Percentiles rank a stretch among this genome's conserved stretches.
phyloP scores from a whole-genome alignment of 805 yeast genomes.

The Metschnikowia continentalis region DNA sequence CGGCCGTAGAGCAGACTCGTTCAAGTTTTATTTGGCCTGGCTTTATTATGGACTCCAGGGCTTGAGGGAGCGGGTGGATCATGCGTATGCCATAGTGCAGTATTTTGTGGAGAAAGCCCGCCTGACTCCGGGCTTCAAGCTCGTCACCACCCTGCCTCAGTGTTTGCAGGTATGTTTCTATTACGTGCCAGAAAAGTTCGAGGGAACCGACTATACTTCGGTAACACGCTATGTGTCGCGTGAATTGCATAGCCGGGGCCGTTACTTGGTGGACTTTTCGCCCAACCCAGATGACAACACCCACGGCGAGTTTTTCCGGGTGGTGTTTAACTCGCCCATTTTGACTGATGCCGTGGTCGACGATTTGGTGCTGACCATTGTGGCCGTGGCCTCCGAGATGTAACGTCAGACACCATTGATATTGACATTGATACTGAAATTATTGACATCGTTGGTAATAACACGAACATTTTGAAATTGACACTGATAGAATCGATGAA shows the following conservation, averaged over 20 bases:
- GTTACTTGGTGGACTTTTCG: constrained; percentile 72
- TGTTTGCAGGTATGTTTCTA: constrained; percentile 84
- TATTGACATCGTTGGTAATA: too few species aligned
- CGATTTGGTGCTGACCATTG: constrained; percentile 32
- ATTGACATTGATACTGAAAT: neutral
- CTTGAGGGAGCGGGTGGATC: constrained; percentile 61
- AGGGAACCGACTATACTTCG: constrained; percentile 34
- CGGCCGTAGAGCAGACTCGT: constrained; percentile 79
- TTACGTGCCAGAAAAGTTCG: constrained; percentile 45
- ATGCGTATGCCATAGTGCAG: constrained; percentile 62
- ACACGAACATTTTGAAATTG: too few species aligned
- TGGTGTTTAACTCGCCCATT: constrained; percentile 73
- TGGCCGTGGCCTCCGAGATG: constrained; percentile 20
- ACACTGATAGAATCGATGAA: too few species aligned
- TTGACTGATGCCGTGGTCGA: constrained; percentile 33
- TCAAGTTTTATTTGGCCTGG: constrained; percentile 79
- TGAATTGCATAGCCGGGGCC: constrained; percentile 56
- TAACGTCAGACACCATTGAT: neutral
- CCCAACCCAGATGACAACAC: constrained; percentile 54
- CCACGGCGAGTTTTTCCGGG: constrained; percentile 78
- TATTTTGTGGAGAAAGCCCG: constrained; percentile 51
- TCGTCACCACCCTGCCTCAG: constrained; percentile 61
- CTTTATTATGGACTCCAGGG: constrained; percentile 71
- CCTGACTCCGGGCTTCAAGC: constrained; percentile 41
- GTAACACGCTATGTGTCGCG: constrained; percentile 61